Conservation (phyloP, 139 green algal genomes). For the Ostreobium quekettii region DNA sequence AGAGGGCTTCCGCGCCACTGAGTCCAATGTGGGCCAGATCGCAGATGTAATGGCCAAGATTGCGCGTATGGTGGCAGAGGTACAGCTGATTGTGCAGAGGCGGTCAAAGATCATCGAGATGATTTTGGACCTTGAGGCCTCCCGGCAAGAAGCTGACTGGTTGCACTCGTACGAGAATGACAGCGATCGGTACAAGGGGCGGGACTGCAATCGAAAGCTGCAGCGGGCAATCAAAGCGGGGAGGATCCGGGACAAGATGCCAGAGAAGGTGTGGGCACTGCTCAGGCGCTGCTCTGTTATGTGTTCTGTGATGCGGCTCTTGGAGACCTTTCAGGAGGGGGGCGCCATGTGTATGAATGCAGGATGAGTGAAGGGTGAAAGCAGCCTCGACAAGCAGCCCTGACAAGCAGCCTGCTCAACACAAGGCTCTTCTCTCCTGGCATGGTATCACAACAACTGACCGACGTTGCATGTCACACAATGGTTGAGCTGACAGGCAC, state of each 20-base stretch:
- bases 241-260: conserved; percentile 14
- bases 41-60: not conserved
- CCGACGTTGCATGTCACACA: no score
- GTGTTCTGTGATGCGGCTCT: no score
- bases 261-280: not conserved
- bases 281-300: no score
- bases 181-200: not conserved
- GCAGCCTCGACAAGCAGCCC: no score
- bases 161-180: not conserved
- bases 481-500: no score
- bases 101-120: not conserved
- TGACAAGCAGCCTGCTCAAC: no score
- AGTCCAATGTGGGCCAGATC: not conserved
- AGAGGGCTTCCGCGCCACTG: no score
- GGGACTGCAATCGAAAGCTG: conserved; percentile 14
- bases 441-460: no score
- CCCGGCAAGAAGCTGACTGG: not conserved
- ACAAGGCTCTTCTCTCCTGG: no score
- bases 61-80: not conserved
- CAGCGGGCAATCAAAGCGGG: conserved; percentile 10
- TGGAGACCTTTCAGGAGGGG: no score
- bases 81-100: not conserved
- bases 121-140: not conserved
- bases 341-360: no score
- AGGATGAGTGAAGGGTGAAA: no score